Evolutionary conservation across 1,284 basidiomycete species (phyloP), one percentile per base, ranked within the genome.

Genomic region (Rhodotorula mucilaginosa): DNA sequence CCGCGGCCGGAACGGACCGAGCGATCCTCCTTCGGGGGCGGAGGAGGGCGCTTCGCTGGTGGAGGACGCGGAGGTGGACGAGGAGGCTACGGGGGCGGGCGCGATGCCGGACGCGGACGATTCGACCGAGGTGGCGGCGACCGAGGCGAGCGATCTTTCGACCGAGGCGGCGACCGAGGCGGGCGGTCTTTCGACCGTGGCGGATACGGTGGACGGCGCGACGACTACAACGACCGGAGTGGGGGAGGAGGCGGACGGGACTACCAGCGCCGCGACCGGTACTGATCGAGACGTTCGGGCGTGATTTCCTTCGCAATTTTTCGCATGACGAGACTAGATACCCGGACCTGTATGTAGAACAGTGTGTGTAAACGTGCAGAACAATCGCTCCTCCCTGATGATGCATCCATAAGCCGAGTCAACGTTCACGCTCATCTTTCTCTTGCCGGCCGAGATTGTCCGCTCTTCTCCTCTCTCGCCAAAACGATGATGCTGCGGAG

Each of bases 1-100:
- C 94, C 95, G 13, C 87, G 93, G 79, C 88, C 89, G 77, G 82
- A 83, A 70, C 83, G 82, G 70, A 87, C 86, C 69, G 86, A 85
- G 56, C 82, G 84, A n/a, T 76, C 77, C 47, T 74, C 74, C 19
- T 80, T 82, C 67, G 73, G 79, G 34, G 78, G 67, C 34, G 69
- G 73, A 52, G 74, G 80, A 44, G 39, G 39, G 13, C 67, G 81
- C 63, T 78, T 79, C 47, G 72, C 78, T 23, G 73, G 46, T 23
- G 48, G 69, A 48, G 68, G 68, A 58, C 54, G 70, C 58, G 60
- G 54, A 26, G 26, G 76, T 57, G 72, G 85, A 61, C 84, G 85
- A 81, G 82, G 61, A 18, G 61, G 31, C 51, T 52, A 57, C 48
- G 48, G 61, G 19, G 61, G 34, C 21, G 26, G 54, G 3, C 16